Evolutionary conservation across 176 grass and related monocot species (phyloP).

Genomic region (Typha latifolia): DNA sequence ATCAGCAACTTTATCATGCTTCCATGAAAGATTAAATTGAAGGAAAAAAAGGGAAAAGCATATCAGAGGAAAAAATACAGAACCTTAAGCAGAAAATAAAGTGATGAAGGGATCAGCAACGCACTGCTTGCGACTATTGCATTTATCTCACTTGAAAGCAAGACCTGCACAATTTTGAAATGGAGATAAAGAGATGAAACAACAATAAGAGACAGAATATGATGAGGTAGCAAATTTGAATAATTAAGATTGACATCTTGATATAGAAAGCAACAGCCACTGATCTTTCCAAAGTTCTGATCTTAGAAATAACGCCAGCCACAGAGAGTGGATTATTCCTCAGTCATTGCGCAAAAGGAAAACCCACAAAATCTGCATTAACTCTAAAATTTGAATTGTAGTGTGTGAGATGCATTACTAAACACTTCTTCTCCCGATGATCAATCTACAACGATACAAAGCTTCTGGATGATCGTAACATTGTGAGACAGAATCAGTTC

Average conservation of each 20-base stretch:
- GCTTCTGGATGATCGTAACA: no score
- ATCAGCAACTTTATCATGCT: background rate
- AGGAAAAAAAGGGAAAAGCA: background rate
- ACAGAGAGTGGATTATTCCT: no score
- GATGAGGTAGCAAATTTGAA: background rate
- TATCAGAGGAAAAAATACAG: conserved; percentile 13
- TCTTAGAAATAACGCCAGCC: no score
- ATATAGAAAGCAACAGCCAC: background rate
- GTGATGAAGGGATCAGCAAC: conserved; percentile 81
- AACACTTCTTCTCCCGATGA: no score
- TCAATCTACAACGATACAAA: no score
- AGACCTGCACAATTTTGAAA: conserved; percentile 45
- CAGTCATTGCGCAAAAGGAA: no score
- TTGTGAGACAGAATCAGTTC: no score
- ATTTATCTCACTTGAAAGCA: conserved; percentile 74
- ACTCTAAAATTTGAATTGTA: no score
- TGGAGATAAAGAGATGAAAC: conserved; percentile 25
- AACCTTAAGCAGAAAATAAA: conserved; percentile 98
- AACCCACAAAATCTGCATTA: no score
- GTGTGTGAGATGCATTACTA: no score
- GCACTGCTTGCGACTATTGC: conserved; percentile 55
- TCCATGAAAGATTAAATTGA: background rate
- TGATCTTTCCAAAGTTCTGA: no score
- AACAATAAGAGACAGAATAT: conserved; percentile 14
- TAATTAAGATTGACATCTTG: background rate